Conservation (phyloP, 192 early-diverging fungal species). For the Linderina pennispora region DNA sequence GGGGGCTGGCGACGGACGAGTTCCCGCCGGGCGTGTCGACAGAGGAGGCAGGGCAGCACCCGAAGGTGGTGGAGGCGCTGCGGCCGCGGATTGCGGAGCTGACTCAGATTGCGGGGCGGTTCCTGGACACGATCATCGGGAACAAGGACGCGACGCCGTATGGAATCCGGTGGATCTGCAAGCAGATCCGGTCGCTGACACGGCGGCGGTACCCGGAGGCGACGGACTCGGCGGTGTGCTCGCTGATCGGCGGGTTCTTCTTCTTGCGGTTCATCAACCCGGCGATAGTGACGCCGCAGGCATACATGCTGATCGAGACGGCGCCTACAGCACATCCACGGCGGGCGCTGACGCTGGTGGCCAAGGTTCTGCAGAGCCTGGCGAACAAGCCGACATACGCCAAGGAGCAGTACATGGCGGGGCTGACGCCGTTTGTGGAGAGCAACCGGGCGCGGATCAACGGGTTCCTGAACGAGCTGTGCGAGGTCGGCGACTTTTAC, state of each 20-base stretch:
- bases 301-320: slow-evolving; percentile 87
- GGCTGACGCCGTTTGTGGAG: slow-evolving; percentile 86
- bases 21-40: slow-evolving; percentile 74
- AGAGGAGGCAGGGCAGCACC: slow-evolving; percentile 74
- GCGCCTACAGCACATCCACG: slow-evolving; percentile 73
- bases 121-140: slow-evolving; percentile 80
- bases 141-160: slow-evolving; percentile 84
- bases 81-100: slow-evolving; percentile 73
- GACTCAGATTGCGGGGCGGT: slow-evolving; percentile 79
- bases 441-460: slow-evolving; percentile 79
- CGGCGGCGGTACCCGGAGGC: slow-evolving; percentile 91
- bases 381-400: slow-evolving; percentile 90
- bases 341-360: slow-evolving; percentile 85
- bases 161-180: slow-evolving; percentile 98
- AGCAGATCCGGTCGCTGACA: slow-evolving; percentile 90
- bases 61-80: slow-evolving; percentile 81
- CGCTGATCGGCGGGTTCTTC: slow-evolving; percentile 96
- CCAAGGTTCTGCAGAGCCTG: slow-evolving; percentile 92
- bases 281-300: slow-evolving; percentile 93
- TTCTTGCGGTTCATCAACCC: slow-evolving; percentile 96
- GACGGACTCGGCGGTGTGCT: slow-evolving; percentile 82
- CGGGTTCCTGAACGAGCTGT: slow-evolving; percentile 84
- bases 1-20: slow-evolving; percentile 21
- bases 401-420: slow-evolving; percentile 89
- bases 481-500: slow-evolving; percentile 93